Base-by-base conservation (phyloP, 371 early-diverging fungal genomes). In the Rhizopus sp. region DNA sequence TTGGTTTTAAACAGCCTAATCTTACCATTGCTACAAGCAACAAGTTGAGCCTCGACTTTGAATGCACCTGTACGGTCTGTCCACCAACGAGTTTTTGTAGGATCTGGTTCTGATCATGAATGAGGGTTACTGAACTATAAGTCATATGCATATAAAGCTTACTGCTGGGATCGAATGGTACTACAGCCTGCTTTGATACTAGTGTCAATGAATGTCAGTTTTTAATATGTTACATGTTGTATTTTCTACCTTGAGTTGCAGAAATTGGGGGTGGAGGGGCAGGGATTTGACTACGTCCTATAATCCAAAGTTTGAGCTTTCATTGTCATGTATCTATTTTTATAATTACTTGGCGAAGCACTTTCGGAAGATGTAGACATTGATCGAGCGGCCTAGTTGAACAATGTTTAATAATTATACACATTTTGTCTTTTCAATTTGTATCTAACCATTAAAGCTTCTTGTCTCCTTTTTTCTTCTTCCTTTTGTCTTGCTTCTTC, bases 1-100 rank as follows among this genome's bases (percentile, higher is more conserved):
- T 97, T 97, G 15, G 85, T 68, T 70, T 97, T 97, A 79, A 91
- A 92, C 53, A 97, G 67, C 35, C 93, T 85, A 32, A 94, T 90
- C 60, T 93, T 91, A 55, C 90, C 92, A 42, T 90, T 88, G n/a
- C 80, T 77, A 54, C 79, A 80, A 7, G 82, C 70, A 9, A 96
- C 49, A 49, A 88, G 93, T 69, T 92, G 88, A 3, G 98, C 98
- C 45, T 94, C 92, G 0, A 95, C 95, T 61, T 87, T 90, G 79
- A 94, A 96, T 1, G 90, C 76, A 40, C 95, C 96, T 4, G 92
- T 87, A 29, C 88, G 81, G 68, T 97, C 98, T 2, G 91, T 93
- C 97, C 96, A 97, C 42, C 82, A 85, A 35, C 98, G 85, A 13
- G 92, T 70, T 39, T 85, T 85, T 13, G 69, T 50, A 10, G 76